These are phyloP conservation scores for Neurospora tetraspora DNA, from an alignment of 495 filamentous ascomycete genomes.

Conservation along the genomic window DNA sequence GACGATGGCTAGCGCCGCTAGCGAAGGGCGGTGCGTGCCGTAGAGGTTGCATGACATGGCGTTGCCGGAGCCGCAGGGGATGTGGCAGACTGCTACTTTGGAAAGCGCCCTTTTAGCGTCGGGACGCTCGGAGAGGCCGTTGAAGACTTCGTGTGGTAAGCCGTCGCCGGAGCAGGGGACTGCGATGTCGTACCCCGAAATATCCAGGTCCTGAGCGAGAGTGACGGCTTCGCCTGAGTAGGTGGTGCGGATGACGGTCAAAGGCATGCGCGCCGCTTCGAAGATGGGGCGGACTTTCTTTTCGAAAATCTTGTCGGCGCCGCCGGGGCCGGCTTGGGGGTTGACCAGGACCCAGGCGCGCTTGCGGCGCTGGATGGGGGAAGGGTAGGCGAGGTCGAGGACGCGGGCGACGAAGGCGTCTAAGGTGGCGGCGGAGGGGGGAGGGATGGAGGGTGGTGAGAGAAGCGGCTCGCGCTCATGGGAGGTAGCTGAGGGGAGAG, in stretches of 20 bases:
- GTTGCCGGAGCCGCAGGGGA: conserved; percentile 91
- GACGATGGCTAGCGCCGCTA: conserved; percentile 71
- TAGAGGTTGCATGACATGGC: conserved; percentile 86
- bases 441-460: conserved; percentile 51
- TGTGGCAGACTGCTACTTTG: conserved; percentile 75
- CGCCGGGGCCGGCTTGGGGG: conserved; percentile 78
- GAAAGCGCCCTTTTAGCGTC: conserved; percentile 66
- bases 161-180: conserved; percentile 91
- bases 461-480: conserved; percentile 42
- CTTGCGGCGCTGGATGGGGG: conserved; percentile 53
- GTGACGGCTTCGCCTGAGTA: conserved; percentile 69
- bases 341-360: conserved; percentile 84
- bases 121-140: conserved; percentile 67
- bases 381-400: conserved; percentile 60
- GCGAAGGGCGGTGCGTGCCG: conserved; percentile 64
- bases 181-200: conserved; percentile 69
- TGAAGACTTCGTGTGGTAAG: conserved; percentile 87
- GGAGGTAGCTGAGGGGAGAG: conserved; percentile 1
- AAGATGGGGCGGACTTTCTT: conserved; percentile 74
- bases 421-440: conserved; percentile 26
- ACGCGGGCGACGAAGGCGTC: conserved; percentile 41
- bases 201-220: conserved; percentile 69
- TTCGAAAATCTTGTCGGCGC: conserved; percentile 62
- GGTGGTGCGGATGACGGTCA: conserved; percentile 67
- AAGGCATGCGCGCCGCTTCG: conserved; percentile 64